These are phyloP conservation scores for Hymenoscyphus occultus DNA, from an alignment of 2,329 filamentous ascomycete species.

Conservation along the genomic window DNA sequence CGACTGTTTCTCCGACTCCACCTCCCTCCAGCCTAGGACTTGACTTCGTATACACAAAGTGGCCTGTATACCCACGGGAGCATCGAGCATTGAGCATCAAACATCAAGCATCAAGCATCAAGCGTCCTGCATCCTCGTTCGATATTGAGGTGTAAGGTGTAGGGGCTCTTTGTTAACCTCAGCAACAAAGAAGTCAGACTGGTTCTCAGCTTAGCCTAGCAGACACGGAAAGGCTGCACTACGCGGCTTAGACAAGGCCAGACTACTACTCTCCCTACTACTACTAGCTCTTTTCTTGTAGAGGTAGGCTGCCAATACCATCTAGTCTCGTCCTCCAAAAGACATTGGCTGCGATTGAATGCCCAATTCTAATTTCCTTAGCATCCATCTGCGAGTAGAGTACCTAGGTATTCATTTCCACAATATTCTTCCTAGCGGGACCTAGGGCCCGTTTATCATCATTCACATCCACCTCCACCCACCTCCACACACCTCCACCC, in stretches of 20 bases:
- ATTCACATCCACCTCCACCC: neutral
- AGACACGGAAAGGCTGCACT: too few relatives aligned
- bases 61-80: too few relatives aligned
- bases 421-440: too few relatives aligned
- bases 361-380: neutral
- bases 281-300: neutral
- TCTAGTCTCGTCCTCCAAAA: neutral
- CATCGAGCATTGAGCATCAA: too few relatives aligned
- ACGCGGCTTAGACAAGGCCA: too few relatives aligned
- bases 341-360: neutral
- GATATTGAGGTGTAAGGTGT: too few relatives aligned
- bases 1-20: constrained; percentile 1
- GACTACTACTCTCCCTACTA: neutral
- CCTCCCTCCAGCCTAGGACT: neutral
- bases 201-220: too few relatives aligned
- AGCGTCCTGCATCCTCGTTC: too few relatives aligned
- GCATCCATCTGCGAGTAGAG: neutral
- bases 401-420: neutral
- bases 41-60: neutral
- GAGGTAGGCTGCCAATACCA: constrained; percentile 1
- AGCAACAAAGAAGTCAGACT: too few relatives aligned
- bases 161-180: too few relatives aligned
- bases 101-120: too few relatives aligned
- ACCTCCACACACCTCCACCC: neutral
- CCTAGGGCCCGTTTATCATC: too few relatives aligned